phyloP scores from a whole-genome alignment of 2,329 filamentous ascomycete genomes.

The Akanthomyces lecanii region DNA sequence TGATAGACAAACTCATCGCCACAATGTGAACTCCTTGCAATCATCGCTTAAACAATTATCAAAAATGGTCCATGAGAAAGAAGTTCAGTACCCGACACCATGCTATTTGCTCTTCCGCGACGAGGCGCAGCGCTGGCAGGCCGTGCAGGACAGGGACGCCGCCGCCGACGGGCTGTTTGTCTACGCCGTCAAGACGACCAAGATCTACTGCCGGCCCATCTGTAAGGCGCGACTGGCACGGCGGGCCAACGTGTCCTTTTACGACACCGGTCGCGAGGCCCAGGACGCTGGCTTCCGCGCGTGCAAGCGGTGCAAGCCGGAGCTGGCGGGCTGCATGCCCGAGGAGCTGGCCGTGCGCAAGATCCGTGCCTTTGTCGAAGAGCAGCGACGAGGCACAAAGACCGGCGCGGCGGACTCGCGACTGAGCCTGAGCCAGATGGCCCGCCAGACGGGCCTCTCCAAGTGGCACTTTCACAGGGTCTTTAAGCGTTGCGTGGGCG shows the following conservation, averaged over 20 bases:
- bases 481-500: slow-evolving; percentile 51
- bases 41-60: neutral
- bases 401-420: neutral
- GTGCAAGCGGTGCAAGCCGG: slow-evolving; percentile 54
- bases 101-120: slow-evolving; percentile 24
- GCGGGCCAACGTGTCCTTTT: slow-evolving; percentile 57
- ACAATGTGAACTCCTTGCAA: neutral
- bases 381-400: slow-evolving; percentile 20
- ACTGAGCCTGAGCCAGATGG: slow-evolving; percentile 42
- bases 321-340: slow-evolving; percentile 36
- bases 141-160: slow-evolving; percentile 33
- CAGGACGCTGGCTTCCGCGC: slow-evolving; percentile 46
- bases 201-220: slow-evolving; percentile 56
- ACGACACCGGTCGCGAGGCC: slow-evolving; percentile 42
- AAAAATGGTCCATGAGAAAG: neutral
- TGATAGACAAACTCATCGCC: neutral
- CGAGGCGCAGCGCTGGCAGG: slow-evolving; percentile 33
- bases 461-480: slow-evolving; percentile 56
- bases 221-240: slow-evolving; percentile 58
- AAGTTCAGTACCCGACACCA: neutral
- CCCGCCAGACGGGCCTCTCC: slow-evolving; percentile 47
- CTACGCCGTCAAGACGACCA: slow-evolving; percentile 42
- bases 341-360: slow-evolving; percentile 41
- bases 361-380: slow-evolving; percentile 32
- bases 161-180: slow-evolving; percentile 38